phyloP scores from a whole-genome alignment of 1,284 basidiomycete species.

The Cryptococcus sp. region DNA sequence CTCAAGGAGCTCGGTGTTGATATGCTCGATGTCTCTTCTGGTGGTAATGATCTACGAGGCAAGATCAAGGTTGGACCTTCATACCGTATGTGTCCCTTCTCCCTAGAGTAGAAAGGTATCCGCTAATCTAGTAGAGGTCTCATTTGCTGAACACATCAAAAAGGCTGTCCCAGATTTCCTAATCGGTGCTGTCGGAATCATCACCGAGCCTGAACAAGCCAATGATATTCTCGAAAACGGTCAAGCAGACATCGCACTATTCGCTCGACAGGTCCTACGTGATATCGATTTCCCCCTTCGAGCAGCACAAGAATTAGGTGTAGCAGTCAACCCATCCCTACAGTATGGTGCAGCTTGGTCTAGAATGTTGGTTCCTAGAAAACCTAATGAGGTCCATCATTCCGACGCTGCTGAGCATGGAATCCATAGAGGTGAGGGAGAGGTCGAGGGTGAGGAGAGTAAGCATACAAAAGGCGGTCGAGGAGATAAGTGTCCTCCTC shows the following conservation, averaged over 20 bases:
- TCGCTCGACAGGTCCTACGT: slow-evolving; percentile 58
- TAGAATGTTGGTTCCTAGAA: not conserved
- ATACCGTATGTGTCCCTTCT: slow-evolving; percentile 55
- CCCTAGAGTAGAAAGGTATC: not conserved
- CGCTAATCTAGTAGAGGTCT: slow-evolving; percentile 44
- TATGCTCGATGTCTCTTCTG: slow-evolving; percentile 65
- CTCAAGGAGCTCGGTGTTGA: slow-evolving; percentile 63
- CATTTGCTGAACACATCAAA: slow-evolving; percentile 66
- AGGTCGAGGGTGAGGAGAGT: not conserved
- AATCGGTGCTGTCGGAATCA: slow-evolving; percentile 68
- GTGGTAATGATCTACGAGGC: slow-evolving; percentile 63
- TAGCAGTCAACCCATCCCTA: slow-evolving; percentile 41
- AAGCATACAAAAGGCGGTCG: not conserved
- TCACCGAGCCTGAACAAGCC: slow-evolving; percentile 62
- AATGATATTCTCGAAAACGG: slow-evolving; percentile 63
- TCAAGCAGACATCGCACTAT: slow-evolving; percentile 64
- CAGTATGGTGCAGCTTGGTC: slow-evolving; percentile 30
- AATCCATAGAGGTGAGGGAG: not conserved
- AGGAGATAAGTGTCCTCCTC: not conserved
- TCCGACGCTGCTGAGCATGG: not conserved
- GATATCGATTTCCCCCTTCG: slow-evolving; percentile 47
- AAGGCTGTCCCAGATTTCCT: slow-evolving; percentile 56
- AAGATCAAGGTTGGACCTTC: slow-evolving; percentile 57
- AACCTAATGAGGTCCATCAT: not conserved
- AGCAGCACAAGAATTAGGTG: slow-evolving; percentile 41